Conservation (phyloP, 768 basidiomycete species). For the Psilocybe cyanescens region DNA sequence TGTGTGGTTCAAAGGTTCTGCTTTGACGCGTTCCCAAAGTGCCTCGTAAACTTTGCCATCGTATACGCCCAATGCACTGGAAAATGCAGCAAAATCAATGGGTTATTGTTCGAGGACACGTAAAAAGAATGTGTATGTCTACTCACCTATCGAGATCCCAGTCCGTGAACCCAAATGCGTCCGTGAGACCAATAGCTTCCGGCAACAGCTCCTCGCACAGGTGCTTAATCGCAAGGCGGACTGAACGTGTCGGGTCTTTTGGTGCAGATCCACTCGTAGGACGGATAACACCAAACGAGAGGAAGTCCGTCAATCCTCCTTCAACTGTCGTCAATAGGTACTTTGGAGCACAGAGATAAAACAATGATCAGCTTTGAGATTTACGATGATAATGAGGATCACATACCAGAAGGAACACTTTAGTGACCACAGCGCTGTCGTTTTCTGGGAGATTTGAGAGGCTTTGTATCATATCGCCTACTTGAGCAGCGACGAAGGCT, state of each 20-base stretch:
- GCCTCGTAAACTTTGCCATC: conserved; percentile 71
- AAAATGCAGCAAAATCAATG: not conserved
- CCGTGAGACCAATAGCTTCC: conserved; percentile 68
- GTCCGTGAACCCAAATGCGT: conserved; percentile 76
- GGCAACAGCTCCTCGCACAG: conserved; percentile 59
- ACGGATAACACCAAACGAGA: conserved; percentile 55
- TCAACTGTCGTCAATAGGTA: conserved; percentile 65
- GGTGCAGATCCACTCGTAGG: conserved; percentile 12
- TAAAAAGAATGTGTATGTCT: not conserved
- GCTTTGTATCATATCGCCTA: conserved; percentile 49
- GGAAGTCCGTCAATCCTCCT: conserved; percentile 56
- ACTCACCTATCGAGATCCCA: conserved; percentile 73
- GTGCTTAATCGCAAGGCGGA: conserved; percentile 53
- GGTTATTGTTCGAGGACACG: not conserved
- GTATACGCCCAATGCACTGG: conserved; percentile 65
- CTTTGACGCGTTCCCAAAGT: conserved; percentile 61
- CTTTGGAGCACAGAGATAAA: conserved; percentile 34
- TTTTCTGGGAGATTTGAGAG: conserved; percentile 28
- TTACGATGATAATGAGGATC: not conserved
- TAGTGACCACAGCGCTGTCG: conserved; percentile 32
- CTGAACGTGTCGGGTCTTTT: conserved; percentile 46
- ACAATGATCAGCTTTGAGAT: not conserved
- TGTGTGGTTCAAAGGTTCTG: conserved; percentile 60
- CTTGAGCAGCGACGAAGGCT: conserved; percentile 64
- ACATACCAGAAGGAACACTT: conserved; percentile 51